A percentile compares a stretch with the other conserved stretches of the same genome.
These are phyloP conservation scores for Chalaropsis ovoidea DNA, from an alignment of 2,329 filamentous ascomycete genomes.

Conservation along the genomic window DNA sequence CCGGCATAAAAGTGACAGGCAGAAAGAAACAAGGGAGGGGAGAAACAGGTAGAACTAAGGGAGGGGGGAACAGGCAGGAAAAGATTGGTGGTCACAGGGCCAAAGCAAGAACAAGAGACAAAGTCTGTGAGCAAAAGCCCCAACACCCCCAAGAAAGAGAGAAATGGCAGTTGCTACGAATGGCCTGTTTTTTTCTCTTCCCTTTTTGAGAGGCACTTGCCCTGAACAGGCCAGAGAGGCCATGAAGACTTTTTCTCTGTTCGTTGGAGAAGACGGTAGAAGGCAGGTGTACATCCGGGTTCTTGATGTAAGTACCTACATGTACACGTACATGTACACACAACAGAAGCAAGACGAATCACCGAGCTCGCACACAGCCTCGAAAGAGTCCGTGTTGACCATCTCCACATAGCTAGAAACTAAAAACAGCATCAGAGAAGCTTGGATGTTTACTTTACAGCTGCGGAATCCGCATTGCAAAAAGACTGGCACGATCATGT, in stretches of 20 bases:
- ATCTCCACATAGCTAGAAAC: background rate
- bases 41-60: no score
- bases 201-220: background rate
- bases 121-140: no score
- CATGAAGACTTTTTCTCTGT: background rate
- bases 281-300: background rate
- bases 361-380: background rate
- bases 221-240: background rate
- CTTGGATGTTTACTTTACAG: constrained; percentile 8
- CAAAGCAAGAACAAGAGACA: background rate
- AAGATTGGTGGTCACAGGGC: background rate
- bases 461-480: background rate
- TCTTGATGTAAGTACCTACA: no score
- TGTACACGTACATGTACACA: no score
- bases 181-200: no score
- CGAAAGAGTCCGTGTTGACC: background rate
- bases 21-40: no score
- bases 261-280: background rate
- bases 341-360: background rate
- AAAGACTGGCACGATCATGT: background rate
- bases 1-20: background rate
- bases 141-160: no score
- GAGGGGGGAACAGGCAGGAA: background rate
- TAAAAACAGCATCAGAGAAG: constrained; percentile 10
- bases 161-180: no score